A percentile compares a stretch with the other conserved stretches of the same genome.
Evolutionary conservation across 2,329 filamentous ascomycete genomes (phyloP).

Genomic region (Tolypocladium nubicola): DNA sequence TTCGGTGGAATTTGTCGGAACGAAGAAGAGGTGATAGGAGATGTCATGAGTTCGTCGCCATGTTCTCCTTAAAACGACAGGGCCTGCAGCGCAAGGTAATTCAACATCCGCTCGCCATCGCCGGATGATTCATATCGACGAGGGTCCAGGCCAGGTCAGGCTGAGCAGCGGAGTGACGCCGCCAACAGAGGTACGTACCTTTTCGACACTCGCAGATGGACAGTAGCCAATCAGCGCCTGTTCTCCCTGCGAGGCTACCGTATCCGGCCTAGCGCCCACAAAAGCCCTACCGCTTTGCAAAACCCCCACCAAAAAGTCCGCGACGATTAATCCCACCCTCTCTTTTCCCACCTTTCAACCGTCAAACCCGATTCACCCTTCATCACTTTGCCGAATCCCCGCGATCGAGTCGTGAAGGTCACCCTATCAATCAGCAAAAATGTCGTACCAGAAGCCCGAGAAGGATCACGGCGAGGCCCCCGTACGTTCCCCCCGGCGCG

Average conservation of each 20-base stretch:
- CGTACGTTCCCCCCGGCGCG: conserved; percentile 36
- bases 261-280: conserved; percentile 11
- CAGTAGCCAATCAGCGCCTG: conserved; percentile 5
- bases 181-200: conserved; percentile 5
- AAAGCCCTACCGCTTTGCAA: conserved; percentile 7
- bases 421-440: conserved; percentile 35
- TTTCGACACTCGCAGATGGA: background rate
- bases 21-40: background rate
- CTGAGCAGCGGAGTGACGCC: background rate
- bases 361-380: conserved; percentile 29
- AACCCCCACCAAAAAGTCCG: conserved; percentile 10
- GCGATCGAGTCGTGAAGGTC: conserved; percentile 74
- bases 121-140: conserved; percentile 9
- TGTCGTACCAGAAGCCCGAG: conserved; percentile 93
- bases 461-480: conserved; percentile 88
- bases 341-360: conserved; percentile 2
- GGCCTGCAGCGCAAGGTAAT: background rate
- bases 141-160: background rate
- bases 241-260: background rate
- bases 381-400: conserved; percentile 71
- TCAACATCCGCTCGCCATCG: background rate
- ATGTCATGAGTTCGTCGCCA: background rate
- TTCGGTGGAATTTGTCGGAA: background rate
- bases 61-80: background rate
- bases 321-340: background rate